Evolutionary conservation across 2,329 filamentous ascomycete genomes (phyloP), one percentile per base, ranked within the genome.

Genomic region (Paecilomyces formosus): DNA sequence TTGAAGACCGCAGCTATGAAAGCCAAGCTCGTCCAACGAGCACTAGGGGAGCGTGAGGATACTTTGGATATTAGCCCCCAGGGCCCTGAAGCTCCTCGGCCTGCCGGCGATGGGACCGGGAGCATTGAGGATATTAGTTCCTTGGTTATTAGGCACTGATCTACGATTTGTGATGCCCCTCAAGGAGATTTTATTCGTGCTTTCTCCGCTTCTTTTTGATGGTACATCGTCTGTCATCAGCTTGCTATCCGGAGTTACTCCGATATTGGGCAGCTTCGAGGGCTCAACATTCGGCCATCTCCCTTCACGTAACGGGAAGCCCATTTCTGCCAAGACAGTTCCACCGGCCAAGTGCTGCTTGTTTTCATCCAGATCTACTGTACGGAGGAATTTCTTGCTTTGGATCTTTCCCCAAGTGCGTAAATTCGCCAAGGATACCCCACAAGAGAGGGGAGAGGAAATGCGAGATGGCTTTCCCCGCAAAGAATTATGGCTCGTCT

Each of bases 1-100:
- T 70, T 96, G 45, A 94, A 92, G 75, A 84, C 90, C 63, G 93
- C 92, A 3, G 84, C 86, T 65, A 88, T 88, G 2, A 97, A 96
- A 72, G 84, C 85, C 1, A 96, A 93, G 74, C 83, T 99, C 53
- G 86, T 97, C 52, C 88, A 94, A 72, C 87, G 87, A 60, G 85
- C 90, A 9, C 68, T 83, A 26, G 82, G 82, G 7, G 81, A 82
- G 64, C 64, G 71, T 24, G 71, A 74, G 55, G 71, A 72, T 35
- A 57, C 60, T 6, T 57, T 64, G 11, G 63, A 68, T 56, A 64
- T 67, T 58, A 63, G 66, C 56, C 63, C 64, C 22, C 66, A 66
- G 11, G 60, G 64, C 56, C 65, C 66, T 30, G 74, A 70, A 61
- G 64, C 72, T 33, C 55, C 63, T 57, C 63, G 66, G 57, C 59